Percentiles rank a stretch among this genome's conserved stretches.
Evolutionary conservation across 257 asterid species (phyloP).

Genomic region (Solanum corneliomulleri): DNA sequence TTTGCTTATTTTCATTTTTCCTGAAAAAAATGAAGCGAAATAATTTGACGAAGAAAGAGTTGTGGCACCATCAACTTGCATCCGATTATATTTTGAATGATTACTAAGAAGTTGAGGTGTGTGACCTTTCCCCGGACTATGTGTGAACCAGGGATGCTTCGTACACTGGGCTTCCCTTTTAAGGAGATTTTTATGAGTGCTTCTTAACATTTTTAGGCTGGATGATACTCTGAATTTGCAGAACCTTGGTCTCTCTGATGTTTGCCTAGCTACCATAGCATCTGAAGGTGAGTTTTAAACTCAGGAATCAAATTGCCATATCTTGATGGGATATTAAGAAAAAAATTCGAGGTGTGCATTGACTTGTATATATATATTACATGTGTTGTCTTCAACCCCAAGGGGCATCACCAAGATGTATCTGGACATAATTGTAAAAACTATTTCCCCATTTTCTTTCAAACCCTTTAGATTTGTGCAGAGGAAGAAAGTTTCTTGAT

Average conservation of each 20-base stretch:
- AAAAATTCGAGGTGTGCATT: not conserved
- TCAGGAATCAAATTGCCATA: not conserved
- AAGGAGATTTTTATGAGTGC: not conserved
- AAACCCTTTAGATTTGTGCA: not conserved
- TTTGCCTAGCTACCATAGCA: conserved; percentile 75
- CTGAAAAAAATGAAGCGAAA: not conserved
- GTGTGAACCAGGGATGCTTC: not conserved
- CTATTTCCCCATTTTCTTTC: not conserved
- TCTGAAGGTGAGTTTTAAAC: conserved; percentile 47
- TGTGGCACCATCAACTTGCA: not conserved
- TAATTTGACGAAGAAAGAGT: not conserved
- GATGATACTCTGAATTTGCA: conserved; percentile 68
- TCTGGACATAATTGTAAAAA: not conserved
- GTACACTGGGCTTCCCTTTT: not conserved
- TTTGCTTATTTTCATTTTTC: not conserved
- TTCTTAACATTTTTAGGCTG: conserved; percentile 48
- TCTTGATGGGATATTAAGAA: not conserved
- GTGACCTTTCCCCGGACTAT: not conserved
- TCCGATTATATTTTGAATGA: not conserved
- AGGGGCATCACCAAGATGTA: not conserved
- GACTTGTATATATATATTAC: not conserved
- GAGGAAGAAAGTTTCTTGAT: not conserved
- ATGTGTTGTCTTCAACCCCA: not conserved
- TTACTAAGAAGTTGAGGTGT: not conserved
- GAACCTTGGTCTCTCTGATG: conserved; percentile 77